A percentile compares a stretch with the other conserved stretches of the same genome.
phyloP scores from a whole-genome alignment of 2,329 filamentous ascomycete species.

The Didymosphaeria variabile region DNA sequence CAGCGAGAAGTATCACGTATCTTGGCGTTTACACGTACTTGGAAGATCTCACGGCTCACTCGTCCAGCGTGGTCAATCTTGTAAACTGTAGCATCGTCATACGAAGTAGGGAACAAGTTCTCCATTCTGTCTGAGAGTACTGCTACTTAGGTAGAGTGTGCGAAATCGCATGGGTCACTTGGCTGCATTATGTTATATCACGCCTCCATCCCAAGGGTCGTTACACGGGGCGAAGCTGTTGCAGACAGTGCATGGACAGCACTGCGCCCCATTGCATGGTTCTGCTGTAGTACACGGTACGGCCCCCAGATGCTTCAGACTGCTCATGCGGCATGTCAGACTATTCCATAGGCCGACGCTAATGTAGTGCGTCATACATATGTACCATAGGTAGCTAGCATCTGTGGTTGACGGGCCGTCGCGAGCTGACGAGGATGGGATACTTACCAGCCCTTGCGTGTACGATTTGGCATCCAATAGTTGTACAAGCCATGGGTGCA shows the following conservation, averaged over 20 bases:
- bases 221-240: not conserved
- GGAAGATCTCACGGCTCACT: conserved; percentile 2
- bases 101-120: not conserved
- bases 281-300: not conserved
- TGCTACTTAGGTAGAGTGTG: not conserved
- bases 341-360: not conserved
- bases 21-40: not conserved
- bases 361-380: not conserved
- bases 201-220: not conserved
- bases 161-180: not conserved
- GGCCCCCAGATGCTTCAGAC: not conserved
- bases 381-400: no score
- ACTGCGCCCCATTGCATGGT: not conserved
- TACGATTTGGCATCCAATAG: not conserved
- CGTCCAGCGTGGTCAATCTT: conserved; percentile 10
- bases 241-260: not conserved
- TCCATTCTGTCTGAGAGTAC: not conserved
- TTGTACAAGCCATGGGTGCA: not conserved
- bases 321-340: not conserved
- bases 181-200: not conserved
- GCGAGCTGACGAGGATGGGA: not conserved
- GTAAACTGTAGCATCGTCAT: conserved; percentile 3
- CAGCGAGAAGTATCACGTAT: not conserved
- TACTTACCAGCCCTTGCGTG: no score
- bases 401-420: not conserved